Evolutionary conservation across 2,329 filamentous ascomycete genomes (phyloP), one percentile per base, ranked within the genome.

Genomic region (Aspergillus japonicus): DNA sequence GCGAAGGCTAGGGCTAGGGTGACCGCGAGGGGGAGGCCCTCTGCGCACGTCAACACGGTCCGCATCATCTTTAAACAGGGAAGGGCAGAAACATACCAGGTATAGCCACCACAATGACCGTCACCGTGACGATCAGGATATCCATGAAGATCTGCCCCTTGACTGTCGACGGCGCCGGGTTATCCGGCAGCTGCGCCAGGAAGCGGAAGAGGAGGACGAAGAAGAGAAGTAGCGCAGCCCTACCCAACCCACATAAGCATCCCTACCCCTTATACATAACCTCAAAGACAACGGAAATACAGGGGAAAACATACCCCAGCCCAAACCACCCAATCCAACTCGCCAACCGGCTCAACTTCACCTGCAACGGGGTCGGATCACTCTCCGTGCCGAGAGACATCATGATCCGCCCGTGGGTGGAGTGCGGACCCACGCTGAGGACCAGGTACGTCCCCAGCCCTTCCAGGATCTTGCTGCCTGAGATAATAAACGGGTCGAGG

Each of bases 191-290:
- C 5, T 83, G 78, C 51, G 87, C 90, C 5, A 92, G 80, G 72
- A 96, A 96, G 68, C 91, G 85, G 78, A 96, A 92, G 69, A 96
- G 86, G 10, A 96, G 82, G 48, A 96, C 89, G 54, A 93, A 81
- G 75, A 96, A 96, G 50, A 96, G 81, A 8, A 94, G 80, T 62
- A 89, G 90, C 49, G 91, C 90, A 58, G 84, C 78, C 53, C 71
- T 71, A 35, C 4, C 12, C 33, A 48, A 21, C 26, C 5, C 7
- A 19, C 7, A n/a, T 26, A 4, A 47, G 11, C 14, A 19, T 24
- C 23, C 23, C 23, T 23, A 23, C 23, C 3, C 23, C 2, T 23
- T 23, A 23, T 3, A 23, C 23, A 23, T 23, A 23, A 23, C 23
- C 23, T 23, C 23, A 2, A 23, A 3, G 23, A 23, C 2, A 23